Percentiles rank a stretch among this genome's conserved stretches.
Conservation (phyloP, 495 filamentous ascomycete species). For the Daldinia childiae region DNA sequence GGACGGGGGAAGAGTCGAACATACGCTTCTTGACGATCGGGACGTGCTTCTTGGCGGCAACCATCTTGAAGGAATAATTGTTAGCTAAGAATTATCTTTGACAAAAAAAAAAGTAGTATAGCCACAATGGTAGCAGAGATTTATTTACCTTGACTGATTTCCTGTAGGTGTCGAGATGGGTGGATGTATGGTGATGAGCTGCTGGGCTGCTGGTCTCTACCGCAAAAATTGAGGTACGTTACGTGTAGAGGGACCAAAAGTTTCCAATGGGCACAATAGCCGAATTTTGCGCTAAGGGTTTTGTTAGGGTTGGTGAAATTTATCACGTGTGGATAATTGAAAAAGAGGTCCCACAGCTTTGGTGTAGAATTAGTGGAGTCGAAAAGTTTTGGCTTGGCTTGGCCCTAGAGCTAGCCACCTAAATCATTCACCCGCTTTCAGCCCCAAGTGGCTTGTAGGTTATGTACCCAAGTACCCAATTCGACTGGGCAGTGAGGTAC, state of each 20-base stretch:
- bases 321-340: slow-evolving; percentile 10
- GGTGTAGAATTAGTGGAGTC: neutral
- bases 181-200: slow-evolving; percentile 50
- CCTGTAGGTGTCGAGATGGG: slow-evolving; percentile 54
- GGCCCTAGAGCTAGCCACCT: neutral
- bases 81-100: slow-evolving; percentile 46
- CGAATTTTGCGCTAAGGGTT: slow-evolving; percentile 42
- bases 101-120: slow-evolving; percentile 1
- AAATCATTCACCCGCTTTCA: neutral
- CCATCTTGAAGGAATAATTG: slow-evolving; percentile 72
- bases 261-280: slow-evolving; percentile 40
- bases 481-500: neutral
- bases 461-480: neutral
- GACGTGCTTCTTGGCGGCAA: slow-evolving; percentile 97
- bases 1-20: slow-evolving; percentile 50
- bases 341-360: too few species aligned
- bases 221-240: slow-evolving; percentile 51
- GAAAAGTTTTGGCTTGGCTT: neutral
- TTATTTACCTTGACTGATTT: slow-evolving; percentile 59
- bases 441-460: neutral
- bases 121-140: neutral
- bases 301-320: slow-evolving; percentile 36
- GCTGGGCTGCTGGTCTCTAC: slow-evolving; percentile 41
- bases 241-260: slow-evolving; percentile 30
- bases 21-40: slow-evolving; percentile 99